Percentiles rank a stretch among this genome's conserved stretches.
These are phyloP conservation scores for Brassica rapa DNA, from an alignment of 345 rosid species.

Conservation along the genomic window DNA sequence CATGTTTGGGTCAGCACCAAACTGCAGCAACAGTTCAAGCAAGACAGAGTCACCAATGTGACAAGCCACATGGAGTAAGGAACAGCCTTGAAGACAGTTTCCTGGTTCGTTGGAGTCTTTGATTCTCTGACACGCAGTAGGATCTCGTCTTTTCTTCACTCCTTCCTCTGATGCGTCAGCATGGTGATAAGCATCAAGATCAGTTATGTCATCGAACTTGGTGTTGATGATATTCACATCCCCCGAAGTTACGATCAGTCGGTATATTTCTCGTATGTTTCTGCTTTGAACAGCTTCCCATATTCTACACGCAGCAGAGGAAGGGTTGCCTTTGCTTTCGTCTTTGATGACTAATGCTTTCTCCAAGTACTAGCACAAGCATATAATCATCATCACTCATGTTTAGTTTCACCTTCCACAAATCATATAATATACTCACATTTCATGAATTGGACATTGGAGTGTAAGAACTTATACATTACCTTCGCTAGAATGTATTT, in stretches of 20 bases:
- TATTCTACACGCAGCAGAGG: constrained; percentile 44
- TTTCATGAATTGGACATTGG: neutral
- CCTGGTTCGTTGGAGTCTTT: constrained; percentile 59
- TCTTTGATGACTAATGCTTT: constrained; percentile 61
- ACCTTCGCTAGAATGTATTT: constrained; percentile 82
- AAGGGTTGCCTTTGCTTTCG: constrained; percentile 34
- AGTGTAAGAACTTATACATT: constrained; percentile 22
- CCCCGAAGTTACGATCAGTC: constrained; percentile 53
- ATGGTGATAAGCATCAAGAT: constrained; percentile 46
- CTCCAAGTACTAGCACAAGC: constrained; percentile 63
- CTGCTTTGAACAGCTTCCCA: constrained; percentile 78
- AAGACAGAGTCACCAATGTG: constrained; percentile 57
- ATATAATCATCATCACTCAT: constrained; percentile 21
- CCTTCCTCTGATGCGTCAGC: constrained; percentile 35
- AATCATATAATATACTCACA: neutral
- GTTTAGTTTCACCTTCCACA: constrained; percentile 3
- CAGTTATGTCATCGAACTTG: constrained; percentile 55
- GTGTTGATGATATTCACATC: constrained; percentile 59
- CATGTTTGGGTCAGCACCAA: constrained; percentile 69
- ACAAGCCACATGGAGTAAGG: constrained; percentile 83
- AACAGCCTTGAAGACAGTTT: constrained; percentile 80
- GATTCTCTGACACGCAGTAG: constrained; percentile 60
- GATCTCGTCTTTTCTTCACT: constrained; percentile 51
- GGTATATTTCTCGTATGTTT: constrained; percentile 72
- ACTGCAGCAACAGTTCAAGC: constrained; percentile 85